Evolutionary conservation across 805 yeast species (phyloP), one percentile per base, ranked within the genome.

Genomic region (Starmerella etchellsii): DNA sequence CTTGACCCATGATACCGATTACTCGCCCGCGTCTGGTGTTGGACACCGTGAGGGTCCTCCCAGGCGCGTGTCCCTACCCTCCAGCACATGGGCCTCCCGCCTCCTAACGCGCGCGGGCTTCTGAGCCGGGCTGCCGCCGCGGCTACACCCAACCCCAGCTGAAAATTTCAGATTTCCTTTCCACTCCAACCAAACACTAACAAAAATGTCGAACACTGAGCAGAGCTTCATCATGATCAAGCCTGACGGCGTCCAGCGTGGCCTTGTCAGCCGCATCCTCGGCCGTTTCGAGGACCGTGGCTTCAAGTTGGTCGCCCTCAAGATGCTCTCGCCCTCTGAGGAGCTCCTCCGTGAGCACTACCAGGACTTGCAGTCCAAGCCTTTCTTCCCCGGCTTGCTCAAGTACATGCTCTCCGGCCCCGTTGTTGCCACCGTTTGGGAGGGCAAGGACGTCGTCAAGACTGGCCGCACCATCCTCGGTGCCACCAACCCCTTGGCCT

Each of bases 191-290:
- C 7, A 7, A 23, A 23, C 25, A 23, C 7, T 27, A 27, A 16
- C 36, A 18, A 47, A 37, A 41, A 54, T 54, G 56, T 43, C 55
- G 45, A 43, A 31, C 44, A 23, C 47, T 37, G 57, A 54, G 49
- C 53, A 50, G 53, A 49, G 56, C 40, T 54, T 54, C 47, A 54
- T 54, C 48, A 53, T 52, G 56, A 49, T 51, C 55, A 54, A 66
- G 78, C 99, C 99, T 70, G 99, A 91, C 70, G 99, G 97, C 71
- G 97, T 91, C 75, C 97, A 91, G 76, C 84, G 99, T 73, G 97
- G 97, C 51, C 74, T 91, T 65, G 73, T 88, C 70, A 69, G 93
- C 64, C 73, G 81, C 56, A 87, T 91, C 72, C 64, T 91, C 56
- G 73, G 78, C 58, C 84, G 97, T 70, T 91, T 93, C 69, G 95